Base-by-base conservation (phyloP, 139 green algal species). In the Tetraselmis chui region DNA sequence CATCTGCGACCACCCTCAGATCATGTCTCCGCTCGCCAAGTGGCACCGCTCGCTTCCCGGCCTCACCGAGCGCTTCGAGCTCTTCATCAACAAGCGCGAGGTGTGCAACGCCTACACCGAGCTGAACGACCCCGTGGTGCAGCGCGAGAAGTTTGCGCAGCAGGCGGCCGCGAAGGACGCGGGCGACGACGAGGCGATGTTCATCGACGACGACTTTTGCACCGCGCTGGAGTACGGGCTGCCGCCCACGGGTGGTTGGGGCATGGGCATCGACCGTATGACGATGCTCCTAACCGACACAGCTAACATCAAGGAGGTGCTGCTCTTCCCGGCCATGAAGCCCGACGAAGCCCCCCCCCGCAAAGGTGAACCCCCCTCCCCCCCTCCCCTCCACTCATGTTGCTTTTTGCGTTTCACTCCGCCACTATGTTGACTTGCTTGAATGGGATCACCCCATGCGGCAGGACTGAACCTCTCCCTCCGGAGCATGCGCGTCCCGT, bases 261-360 rank as follows among this genome's bases (percentile, higher is more conserved):
- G 97, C 81, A 93, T 99, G 88, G 97, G 97, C 86, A 94, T 99
- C 59, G 97, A 99, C 90, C 91, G 97, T 59, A 89, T 99, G 83
- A 96, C 93, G 76, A 99, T 99, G 97, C 79, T 99, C 77, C 90
- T 99, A 2, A 97, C 95, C 27, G 95, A 99, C 90, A 95, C 89
- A 23, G 91, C 89, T 83, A 99, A 98, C 89, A 99, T 99, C 91
- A 99, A 99, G 94, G 91, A 97, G 88, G 91, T 91, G 59, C 90
- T 99, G 76, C 88, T 99, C 59, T 99, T 99, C 92, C 97, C 97
- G 22, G 97, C 96, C 2, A 99, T 99, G 96, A 99, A 98, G 91
- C 97, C 97, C 0, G 91, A 98, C 32, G 91, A 94, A 22, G 18
- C 45, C 45, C 11, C 45, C 18, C 11, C 45, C 45, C 11, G 11